These are phyloP conservation scores for Auriscalpium vulgare DNA, from an alignment of 768 basidiomycete genomes.

Conservation along the genomic window DNA sequence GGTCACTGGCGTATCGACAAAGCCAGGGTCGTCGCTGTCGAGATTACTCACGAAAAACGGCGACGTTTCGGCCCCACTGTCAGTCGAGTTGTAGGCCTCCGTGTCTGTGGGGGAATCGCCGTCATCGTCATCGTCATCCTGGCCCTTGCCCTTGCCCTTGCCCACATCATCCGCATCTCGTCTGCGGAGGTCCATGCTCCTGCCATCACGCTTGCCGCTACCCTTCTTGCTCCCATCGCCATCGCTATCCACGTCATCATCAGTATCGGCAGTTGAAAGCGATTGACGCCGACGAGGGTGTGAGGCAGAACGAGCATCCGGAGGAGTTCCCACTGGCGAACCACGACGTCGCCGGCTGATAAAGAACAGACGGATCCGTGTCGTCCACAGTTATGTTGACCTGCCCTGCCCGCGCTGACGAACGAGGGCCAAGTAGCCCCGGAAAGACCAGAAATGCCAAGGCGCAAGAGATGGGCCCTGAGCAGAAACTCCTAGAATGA, in stretches of 20 bases:
- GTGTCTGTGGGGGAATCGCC: neutral
- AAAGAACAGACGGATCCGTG: conserved; percentile 1
- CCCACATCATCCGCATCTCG: no score
- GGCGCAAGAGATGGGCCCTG: neutral
- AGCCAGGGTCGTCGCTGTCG: conserved; percentile 24
- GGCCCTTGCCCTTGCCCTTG: neutral
- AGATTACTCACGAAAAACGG: conserved; percentile 11
- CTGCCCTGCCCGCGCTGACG: neutral
- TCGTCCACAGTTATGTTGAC: conserved; percentile 9
- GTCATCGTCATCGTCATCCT: neutral
- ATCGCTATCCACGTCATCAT: neutral
- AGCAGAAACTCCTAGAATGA: neutral
- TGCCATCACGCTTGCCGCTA: neutral
- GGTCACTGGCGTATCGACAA: conserved; percentile 25
- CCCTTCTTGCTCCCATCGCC: neutral
- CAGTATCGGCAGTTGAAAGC: conserved; percentile 1
- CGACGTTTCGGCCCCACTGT: neutral
- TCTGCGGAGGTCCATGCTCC: neutral
- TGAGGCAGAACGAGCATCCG: conserved; percentile 3
- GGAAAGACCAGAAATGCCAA: neutral
- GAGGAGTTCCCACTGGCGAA: neutral
- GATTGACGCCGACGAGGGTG: neutral
- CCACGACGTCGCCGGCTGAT: neutral
- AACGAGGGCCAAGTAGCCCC: neutral
- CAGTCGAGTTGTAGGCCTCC: neutral